Evolutionary conservation across 2,329 filamentous ascomycete species (phyloP).

Genomic region (Neonectria punicea): DNA sequence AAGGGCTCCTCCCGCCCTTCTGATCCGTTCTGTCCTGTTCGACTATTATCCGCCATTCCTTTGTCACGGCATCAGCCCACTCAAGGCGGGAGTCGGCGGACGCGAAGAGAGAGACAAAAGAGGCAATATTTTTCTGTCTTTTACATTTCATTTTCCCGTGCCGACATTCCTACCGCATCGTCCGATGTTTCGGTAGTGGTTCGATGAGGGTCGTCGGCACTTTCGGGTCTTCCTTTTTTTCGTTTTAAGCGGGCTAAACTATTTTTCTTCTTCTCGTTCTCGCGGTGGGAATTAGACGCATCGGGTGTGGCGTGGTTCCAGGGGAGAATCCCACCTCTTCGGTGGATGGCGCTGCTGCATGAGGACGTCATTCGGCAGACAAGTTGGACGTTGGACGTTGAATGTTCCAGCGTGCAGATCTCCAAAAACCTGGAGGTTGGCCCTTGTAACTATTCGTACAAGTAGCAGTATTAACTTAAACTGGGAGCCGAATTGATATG

Average conservation of each 20-base stretch:
- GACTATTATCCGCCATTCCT: no score
- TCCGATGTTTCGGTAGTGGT: neutral
- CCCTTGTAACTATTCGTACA: neutral
- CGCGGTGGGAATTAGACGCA: neutral
- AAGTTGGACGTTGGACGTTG: neutral
- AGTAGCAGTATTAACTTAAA: neutral
- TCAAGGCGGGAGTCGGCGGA: neutral
- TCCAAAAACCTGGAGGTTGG: neutral
- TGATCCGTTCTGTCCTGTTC: neutral
- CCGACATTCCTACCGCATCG: neutral
- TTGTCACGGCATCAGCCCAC: neutral
- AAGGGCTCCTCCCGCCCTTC: neutral
- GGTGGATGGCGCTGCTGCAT: neutral
- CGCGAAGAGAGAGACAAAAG: neutral
- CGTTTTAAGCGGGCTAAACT: no score
- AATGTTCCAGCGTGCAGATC: neutral
- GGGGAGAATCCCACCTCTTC: neutral
- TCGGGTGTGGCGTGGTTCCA: neutral
- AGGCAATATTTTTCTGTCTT: no score
- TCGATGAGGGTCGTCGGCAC: neutral
- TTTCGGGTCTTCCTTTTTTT: neutral
- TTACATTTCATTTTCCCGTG: neutral
- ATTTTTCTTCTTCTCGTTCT: no score
- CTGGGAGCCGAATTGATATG: neutral
- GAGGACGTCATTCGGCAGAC: neutral